Base-by-base conservation (phyloP, 2,329 filamentous ascomycete genomes). In the Purpureocillium takamizusanense region DNA sequence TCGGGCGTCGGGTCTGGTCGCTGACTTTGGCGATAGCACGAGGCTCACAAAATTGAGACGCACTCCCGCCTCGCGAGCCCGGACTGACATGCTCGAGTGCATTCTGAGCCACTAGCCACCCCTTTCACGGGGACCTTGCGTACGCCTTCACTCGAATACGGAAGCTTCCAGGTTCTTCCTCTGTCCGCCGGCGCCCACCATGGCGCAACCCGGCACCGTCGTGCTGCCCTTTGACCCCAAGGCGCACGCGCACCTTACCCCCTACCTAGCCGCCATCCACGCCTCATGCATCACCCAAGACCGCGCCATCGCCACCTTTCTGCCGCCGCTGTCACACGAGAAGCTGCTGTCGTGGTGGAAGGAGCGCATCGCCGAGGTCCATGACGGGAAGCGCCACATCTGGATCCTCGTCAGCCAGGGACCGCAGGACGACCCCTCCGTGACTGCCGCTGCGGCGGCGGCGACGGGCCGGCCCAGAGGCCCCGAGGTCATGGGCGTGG, bases 261-360 rank as follows among this genome's bases (percentile, higher is more conserved):
- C 70, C 13, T 73, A 74, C 49, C 63, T 81, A 14, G 75, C 74
- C 28, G 65, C 67, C 34, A 63, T 81, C 17, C 77, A 81, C 46
- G 70, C 66, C 42, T 65, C 68, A 12, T 79, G 76, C 57, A 76
- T 82, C 51, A 71, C 69, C 4, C 60, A 68, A 42, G 75, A 77
- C 56, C 63, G 67, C 50, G 72, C 69, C 44, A 65, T 76, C 28
- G 72, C 72, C 18, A 73, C 67, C 4, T 81, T 81, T 51, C 61
- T 77, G 12, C 73, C 74, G n/a, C 76, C 77, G 0, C 59, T 81
- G 27, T 67, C 67, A 35, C 64, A 74, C 51, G 62, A 69, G 29
- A 74, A 74, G 51, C 69, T 81, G 30, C 59, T 74, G 23, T 47
- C 60, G 8, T 80, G 70, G 65, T 81, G 76, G 77, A 68, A 70